phyloP scores from a whole-genome alignment of 768 basidiomycete species.

The Fibroporia radiculosa region DNA sequence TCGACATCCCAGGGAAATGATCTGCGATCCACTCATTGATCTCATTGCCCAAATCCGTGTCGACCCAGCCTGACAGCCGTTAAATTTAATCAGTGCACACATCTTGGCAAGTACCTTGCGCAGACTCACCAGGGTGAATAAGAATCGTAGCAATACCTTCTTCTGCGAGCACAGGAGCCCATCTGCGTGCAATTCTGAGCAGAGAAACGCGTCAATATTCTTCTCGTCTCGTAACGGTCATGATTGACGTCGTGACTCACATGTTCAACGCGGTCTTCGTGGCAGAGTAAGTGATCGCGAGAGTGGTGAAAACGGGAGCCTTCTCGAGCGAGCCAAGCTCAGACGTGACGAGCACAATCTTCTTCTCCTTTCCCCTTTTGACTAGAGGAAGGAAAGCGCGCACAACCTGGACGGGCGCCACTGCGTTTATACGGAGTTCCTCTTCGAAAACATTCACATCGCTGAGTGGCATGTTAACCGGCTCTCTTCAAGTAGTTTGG shows the following conservation, averaged over 20 bases:
- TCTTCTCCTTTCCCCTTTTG: background rate
- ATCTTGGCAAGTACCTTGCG: background rate
- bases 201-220: no score
- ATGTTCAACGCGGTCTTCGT: slow-evolving; percentile 2
- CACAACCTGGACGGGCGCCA: background rate
- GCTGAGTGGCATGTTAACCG: background rate
- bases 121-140: slow-evolving; percentile 1
- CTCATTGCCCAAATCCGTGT: slow-evolving; percentile 1
- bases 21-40: background rate
- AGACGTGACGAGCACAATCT: background rate
- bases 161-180: background rate
- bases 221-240: no score
- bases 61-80: slow-evolving; percentile 1
- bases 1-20: background rate
- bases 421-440: background rate
- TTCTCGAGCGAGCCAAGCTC: background rate
- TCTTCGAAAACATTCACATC: background rate
- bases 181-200: slow-evolving; percentile 1
- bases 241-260: background rate
- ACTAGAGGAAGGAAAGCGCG: slow-evolving; percentile 3
- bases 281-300: background rate
- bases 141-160: slow-evolving; percentile 1
- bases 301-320: background rate
- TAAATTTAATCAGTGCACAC: background rate
- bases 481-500: background rate